These are phyloP conservation scores for Clonostachys chloroleuca DNA, from an alignment of 2,329 filamentous ascomycete genomes.

Conservation along the genomic window DNA sequence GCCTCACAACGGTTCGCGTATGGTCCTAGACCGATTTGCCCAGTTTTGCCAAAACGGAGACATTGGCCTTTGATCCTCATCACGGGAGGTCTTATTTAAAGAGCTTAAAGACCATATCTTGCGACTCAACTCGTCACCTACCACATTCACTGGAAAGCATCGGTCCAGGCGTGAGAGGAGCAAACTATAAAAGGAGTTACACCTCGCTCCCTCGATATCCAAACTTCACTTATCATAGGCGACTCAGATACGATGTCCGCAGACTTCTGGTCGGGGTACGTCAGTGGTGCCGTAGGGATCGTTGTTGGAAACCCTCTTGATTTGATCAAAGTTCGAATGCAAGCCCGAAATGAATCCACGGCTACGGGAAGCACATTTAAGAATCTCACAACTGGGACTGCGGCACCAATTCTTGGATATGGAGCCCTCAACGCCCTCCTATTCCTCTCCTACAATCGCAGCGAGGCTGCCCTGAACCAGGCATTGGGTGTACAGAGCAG, in stretches of 20 bases:
- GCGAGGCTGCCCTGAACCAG: conserved; percentile 56
- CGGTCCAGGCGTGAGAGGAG: too few species aligned
- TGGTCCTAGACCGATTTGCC: too few species aligned
- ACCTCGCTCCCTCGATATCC: background rate
- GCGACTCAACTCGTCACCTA: too few species aligned
- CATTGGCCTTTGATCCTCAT: too few species aligned
- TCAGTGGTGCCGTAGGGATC: conserved; percentile 82
- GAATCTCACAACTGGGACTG: conserved; percentile 57
- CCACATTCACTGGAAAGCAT: too few species aligned
- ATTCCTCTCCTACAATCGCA: conserved; percentile 86
- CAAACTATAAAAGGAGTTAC: too few species aligned
- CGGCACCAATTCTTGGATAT: conserved; percentile 84
- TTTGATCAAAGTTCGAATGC: conserved; percentile 59
- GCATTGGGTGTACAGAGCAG: conserved; percentile 29
- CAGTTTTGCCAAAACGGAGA: too few species aligned
- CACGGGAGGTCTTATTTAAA: too few species aligned
- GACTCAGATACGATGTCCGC: conserved; percentile 57
- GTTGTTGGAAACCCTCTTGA: conserved; percentile 85
- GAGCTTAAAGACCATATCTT: too few species aligned
- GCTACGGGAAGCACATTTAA: conserved; percentile 15
- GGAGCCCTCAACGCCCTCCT: conserved; percentile 87
- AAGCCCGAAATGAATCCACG: conserved; percentile 42
- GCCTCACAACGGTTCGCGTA: too few species aligned
- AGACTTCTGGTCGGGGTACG: conserved; percentile 92
- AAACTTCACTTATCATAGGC: background rate